Evolutionary conservation across 2,329 filamentous ascomycete genomes (phyloP), one percentile per base, ranked within the genome.

Genomic region (Pseudogymnoascus sp.): DNA sequence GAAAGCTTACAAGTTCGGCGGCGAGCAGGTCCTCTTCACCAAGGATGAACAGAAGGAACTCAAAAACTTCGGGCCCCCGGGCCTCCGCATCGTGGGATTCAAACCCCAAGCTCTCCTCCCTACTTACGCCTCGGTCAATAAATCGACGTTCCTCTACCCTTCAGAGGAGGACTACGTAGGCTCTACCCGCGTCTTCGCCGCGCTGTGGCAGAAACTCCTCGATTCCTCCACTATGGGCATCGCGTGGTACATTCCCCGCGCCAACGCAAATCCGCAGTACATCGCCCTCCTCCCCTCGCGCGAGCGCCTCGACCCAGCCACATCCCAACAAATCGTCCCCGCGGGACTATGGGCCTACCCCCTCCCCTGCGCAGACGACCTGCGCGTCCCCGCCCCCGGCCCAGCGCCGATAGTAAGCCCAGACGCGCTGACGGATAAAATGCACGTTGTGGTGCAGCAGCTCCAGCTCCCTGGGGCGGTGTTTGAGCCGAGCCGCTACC

Each of bases 1-100:
- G 64, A 97, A 95, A 75, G 95, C 93, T 0, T 99, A 95, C 80
- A 97, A 95, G 70, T 98, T 98, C 72, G 95, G 93, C 11, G 93
- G 91, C 40, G 91, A 96, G 68, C 91, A 91, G 59, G 85, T 99
- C 56, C 84, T 89, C 59, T 99, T 99, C 73, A 87, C 87, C 0
- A 83, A 87, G 0, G 92, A 97, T 35, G 93, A 99, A 73, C 86
- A 93, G 65, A 88, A 88, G 64, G 78, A 83, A 19, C 81, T 99
- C 64, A 87, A 88, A 65, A 80, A 90, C 68, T 96, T 96, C 70
- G 93, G 93, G 2, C 82, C 89, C 1, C 90, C 91, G 0, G 81
- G 90, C 11, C 89, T 99, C 63, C 88, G 92, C 4, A 89, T 99
- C 67, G 89, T 99, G 63, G 95, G 95, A 5, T 99, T 99, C 82